phyloP scores from a whole-genome alignment of 441 rosid species.

The Pelargonium cotyledonis region DNA sequence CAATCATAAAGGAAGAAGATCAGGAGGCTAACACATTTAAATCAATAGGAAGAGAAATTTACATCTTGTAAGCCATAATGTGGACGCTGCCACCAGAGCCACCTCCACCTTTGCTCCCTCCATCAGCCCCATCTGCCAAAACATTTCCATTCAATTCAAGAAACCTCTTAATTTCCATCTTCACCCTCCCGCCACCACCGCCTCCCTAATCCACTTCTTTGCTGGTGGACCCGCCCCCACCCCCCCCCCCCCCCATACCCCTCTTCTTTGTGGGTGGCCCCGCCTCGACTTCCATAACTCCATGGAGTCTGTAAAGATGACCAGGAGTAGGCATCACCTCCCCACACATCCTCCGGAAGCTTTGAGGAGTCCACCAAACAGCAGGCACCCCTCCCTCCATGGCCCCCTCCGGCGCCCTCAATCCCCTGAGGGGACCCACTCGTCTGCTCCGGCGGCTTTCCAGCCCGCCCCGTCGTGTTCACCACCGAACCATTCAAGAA shows the following conservation, averaged over 20 bases:
- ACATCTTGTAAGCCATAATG: conserved; percentile 72
- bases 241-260: too few species aligned
- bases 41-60: conserved; percentile 23
- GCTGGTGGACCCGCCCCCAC: conserved; percentile 68
- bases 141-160: conserved; percentile 56
- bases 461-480: conserved; percentile 55
- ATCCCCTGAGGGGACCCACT: conserved; percentile 61
- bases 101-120: conserved; percentile 91
- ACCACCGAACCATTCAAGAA: conserved; percentile 38
- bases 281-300: conserved; percentile 75
- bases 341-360: conserved; percentile 69
- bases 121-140: conserved; percentile 82
- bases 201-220: conserved; percentile 59
- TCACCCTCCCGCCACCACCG: conserved; percentile 65
- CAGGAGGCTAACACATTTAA: neutral
- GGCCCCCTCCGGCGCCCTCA: conserved; percentile 68
- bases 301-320: conserved; percentile 50
- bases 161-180: conserved; percentile 28
- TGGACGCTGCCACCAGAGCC: conserved; percentile 92
- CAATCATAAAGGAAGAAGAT: neutral
- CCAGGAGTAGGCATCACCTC: conserved; percentile 77
- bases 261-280: conserved; percentile 55
- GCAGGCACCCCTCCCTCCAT: conserved; percentile 70
- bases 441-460: conserved; percentile 57
- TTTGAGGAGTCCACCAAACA: conserved; percentile 50